Base-by-base conservation (phyloP, 208 protist species). In the Trichomonas gallinae region DNA sequence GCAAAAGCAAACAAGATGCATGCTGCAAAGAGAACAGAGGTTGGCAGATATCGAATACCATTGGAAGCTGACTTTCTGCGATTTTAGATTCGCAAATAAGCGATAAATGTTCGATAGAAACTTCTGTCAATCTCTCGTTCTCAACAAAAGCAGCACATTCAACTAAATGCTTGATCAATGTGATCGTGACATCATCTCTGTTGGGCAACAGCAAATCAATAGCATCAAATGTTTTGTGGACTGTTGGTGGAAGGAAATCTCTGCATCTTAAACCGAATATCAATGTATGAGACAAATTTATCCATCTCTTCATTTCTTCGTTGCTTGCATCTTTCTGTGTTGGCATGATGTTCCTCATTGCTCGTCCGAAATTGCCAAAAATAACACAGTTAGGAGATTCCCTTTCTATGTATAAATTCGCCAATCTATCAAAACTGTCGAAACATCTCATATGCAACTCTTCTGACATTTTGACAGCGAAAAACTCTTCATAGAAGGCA, bases 161-260 rank as follows among this genome's bases (percentile, higher is more conserved):
- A 34, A 93, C 87, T 21, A 93, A 38, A 10, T 23, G 45, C 87
- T 48, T 26, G n/a, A 48, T 48, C 4, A 93, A 17, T 38, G 26
- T 17, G 10, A 51, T 2, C 3, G 44, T 51, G 1, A 51, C n/a
- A 2, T 51, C 40, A 36, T 93, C 31, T 23, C 40, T 23, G 13
- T 48, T n/a, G 1, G 87, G 87, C 1, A 93, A 36, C 13, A 93
- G 6, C n/a, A 38, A 10, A 8, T 48, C 17, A 2, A 93, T 48
- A 58, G 87, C 87, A 38, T 93, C 87, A 51, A 93, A 44, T 42
- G n/a, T 93, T 93, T 93, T 93, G 46, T 93, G 87, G 21, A 44
- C 44, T 38, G 87, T 93, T 38, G 87, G 87, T 38, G 87, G 87
- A 34, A 93, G n/a, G 45, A 93, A 93, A 38, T 40, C 44, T 10